Conservation (phyloP, 179 eudicot species). For the Silene vulgaris region DNA sequence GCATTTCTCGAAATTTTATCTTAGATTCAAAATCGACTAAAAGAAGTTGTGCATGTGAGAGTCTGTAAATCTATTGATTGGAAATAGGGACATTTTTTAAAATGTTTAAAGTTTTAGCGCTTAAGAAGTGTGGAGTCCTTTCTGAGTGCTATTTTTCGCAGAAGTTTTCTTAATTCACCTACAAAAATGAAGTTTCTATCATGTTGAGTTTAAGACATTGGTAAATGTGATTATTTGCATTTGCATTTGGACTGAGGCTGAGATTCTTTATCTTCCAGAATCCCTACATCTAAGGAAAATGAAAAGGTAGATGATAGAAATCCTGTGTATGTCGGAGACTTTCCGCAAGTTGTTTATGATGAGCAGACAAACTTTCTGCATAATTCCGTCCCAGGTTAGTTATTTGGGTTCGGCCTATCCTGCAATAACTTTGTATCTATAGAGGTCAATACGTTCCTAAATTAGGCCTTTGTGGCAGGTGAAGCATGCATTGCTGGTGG, state of each 20-base stretch:
- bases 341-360: slow-evolving; percentile 80
- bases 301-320: slow-evolving; percentile 46
- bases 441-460: slow-evolving; percentile 13
- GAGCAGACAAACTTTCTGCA: slow-evolving; percentile 52
- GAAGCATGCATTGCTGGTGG: slow-evolving; percentile 65
- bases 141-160: not conserved
- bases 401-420: slow-evolving; percentile 1
- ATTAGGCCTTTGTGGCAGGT: slow-evolving; percentile 41
- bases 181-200: not conserved
- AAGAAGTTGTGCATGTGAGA: not conserved
- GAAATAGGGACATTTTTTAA: not conserved
- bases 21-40: not conserved
- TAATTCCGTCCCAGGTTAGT: slow-evolving; percentile 56
- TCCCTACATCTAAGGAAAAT: slow-evolving; percentile 51
- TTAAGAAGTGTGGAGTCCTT: not conserved
- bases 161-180: not conserved
- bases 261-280: slow-evolving; percentile 35
- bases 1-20: not conserved
- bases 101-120: not conserved
- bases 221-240: not conserved
- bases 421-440: slow-evolving; percentile 5
- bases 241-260: slow-evolving; percentile 13
- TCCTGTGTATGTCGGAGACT: slow-evolving; percentile 87
- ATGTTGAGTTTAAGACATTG: not conserved
- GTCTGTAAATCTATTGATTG: not conserved